phyloP scores from a whole-genome alignment of 192 early-diverging fungal species.

The Backusella liffmaniae region DNA sequence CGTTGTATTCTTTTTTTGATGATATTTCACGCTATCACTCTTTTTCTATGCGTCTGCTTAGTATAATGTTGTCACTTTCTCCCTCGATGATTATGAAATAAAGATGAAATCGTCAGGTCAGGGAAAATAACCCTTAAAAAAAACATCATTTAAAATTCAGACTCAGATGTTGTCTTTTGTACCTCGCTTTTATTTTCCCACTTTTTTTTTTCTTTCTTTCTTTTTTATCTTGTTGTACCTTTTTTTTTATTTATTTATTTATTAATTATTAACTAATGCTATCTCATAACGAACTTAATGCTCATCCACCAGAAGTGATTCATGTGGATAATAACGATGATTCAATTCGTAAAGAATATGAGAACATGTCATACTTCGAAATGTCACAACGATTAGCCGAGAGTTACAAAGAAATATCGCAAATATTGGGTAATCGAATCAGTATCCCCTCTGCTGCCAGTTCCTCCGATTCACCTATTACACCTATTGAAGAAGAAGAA shows the following conservation, averaged over 20 bases:
- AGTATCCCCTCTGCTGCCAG: conserved; percentile 8
- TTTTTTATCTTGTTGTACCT: background rate
- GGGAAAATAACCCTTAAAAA: conserved; percentile 4
- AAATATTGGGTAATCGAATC: conserved; percentile 20
- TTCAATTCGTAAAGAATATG: conserved; percentile 27
- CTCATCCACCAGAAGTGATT: background rate
- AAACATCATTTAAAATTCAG: background rate
- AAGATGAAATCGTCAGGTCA: background rate
- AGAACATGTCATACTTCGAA: conserved; percentile 38
- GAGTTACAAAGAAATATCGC: conserved; percentile 30
- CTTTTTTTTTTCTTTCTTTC: background rate
- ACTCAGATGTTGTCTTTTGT: conserved; percentile 1
- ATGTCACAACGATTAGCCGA: conserved; percentile 33
- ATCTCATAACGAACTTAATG: background rate
- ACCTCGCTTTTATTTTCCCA: background rate
- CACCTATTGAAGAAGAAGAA: background rate
- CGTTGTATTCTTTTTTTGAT: background rate
- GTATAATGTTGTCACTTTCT: conserved; percentile 5
- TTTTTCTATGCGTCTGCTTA: background rate
- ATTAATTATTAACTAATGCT: background rate
- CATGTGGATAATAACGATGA: conserved; percentile 8
- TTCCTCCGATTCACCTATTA: conserved; percentile 4
- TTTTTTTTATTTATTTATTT: background rate
- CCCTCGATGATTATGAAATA: conserved; percentile 1
- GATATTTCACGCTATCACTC: conserved; percentile 3